Percentiles rank a stretch among this genome's conserved stretches.
Evolutionary conservation across 495 filamentous ascomycete genomes (phyloP).

Genomic region (Hyaloscypha finlandica): DNA sequence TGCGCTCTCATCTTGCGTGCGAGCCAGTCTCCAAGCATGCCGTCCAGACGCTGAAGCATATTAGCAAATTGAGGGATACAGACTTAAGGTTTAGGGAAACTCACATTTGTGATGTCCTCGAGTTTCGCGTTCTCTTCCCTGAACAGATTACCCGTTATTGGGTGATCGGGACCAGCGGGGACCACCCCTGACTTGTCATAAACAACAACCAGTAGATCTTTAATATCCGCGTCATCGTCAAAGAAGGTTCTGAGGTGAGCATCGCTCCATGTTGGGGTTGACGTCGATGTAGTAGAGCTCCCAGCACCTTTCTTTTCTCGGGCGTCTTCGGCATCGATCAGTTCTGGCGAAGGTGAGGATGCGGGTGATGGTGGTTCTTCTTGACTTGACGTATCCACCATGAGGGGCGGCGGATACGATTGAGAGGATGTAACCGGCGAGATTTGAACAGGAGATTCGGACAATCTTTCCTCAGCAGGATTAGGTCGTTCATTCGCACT

Average conservation of each 20-base stretch:
- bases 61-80: constrained; percentile 15
- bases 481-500: constrained; percentile 36
- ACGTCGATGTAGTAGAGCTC: constrained; percentile 47
- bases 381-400: constrained; percentile 66
- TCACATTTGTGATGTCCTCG: constrained; percentile 75
- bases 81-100: constrained; percentile 30
- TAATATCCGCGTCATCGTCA: constrained; percentile 87
- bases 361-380: constrained; percentile 61
- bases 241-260: constrained; percentile 82
- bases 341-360: constrained; percentile 69
- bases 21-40: constrained; percentile 82
- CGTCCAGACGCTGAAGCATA: constrained; percentile 65
- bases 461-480: constrained; percentile 48
- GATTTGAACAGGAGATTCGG: constrained; percentile 78
- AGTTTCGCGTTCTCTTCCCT: constrained; percentile 80
- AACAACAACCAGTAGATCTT: constrained; percentile 87
- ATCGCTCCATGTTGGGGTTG: constrained; percentile 76
- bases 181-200: constrained; percentile 83
- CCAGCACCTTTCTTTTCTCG: constrained; percentile 36
- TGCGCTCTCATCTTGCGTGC: constrained; percentile 61
- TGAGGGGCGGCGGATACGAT: constrained; percentile 46
- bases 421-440: constrained; percentile 56
- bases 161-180: constrained; percentile 78
- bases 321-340: constrained; percentile 52
- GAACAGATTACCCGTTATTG: constrained; percentile 78